Evolutionary conservation across 176 grass and related monocot species (phyloP).

Genomic region (Metroxylon sagu): DNA sequence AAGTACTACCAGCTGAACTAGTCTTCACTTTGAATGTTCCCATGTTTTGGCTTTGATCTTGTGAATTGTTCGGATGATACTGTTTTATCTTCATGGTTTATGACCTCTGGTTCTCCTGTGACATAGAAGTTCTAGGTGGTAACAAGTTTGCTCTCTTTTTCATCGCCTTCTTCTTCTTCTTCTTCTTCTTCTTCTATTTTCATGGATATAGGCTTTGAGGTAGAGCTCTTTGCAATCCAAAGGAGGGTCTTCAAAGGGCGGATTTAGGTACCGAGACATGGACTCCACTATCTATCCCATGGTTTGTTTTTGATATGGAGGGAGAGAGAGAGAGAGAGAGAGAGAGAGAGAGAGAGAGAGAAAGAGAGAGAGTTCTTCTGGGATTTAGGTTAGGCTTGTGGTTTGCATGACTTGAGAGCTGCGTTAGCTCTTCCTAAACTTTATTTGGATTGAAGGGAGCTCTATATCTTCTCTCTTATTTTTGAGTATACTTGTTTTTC

Average conservation of each 20-base stretch:
- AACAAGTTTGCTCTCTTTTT: no score
- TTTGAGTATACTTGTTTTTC: neutral
- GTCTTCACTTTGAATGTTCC: no score
- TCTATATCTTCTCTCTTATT: slow-evolving; percentile 30
- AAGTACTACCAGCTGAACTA: neutral
- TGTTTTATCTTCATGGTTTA: no score
- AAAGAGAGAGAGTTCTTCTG: neutral
- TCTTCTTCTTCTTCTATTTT: neutral
- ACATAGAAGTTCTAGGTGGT: no score
- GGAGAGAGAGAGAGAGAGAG: neutral
- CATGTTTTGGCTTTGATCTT: no score
- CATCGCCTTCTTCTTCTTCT: no score
- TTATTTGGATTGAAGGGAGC: slow-evolving; percentile 99
- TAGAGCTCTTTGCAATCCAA: slow-evolving; percentile 53
- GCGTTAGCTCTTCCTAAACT: slow-evolving; percentile 35
- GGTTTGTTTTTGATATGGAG: neutral
- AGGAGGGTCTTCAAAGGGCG: slow-evolving; percentile 35
- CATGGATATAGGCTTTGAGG: neutral
- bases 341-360: no score
- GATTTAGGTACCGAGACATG: slow-evolving; percentile 67
- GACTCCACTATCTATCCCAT: slow-evolving; percentile 74
- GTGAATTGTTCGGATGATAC: no score
- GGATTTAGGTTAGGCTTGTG: slow-evolving; percentile 52
- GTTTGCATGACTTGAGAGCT: slow-evolving; percentile 78
- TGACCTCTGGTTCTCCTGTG: no score